A percentile compares a stretch with the other conserved stretches of the same genome.
These are phyloP conservation scores for Lipomyces anomalus DNA, from an alignment of 805 yeast genomes.

Conservation along the genomic window DNA sequence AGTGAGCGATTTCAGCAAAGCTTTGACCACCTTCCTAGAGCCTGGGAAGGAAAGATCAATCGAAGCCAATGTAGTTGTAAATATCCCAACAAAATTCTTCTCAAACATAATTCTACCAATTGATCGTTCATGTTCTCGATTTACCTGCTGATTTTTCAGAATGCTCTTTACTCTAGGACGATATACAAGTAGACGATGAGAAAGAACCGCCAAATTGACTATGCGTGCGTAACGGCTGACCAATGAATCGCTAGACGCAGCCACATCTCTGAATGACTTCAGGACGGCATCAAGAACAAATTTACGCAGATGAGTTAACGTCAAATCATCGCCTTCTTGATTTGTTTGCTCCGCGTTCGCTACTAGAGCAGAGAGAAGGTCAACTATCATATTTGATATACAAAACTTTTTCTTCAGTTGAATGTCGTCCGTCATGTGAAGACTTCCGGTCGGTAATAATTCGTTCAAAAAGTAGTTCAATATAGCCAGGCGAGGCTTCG, in stretches of 20 bases:
- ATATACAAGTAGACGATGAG: constrained; percentile 30
- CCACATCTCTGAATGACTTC: constrained; percentile 54
- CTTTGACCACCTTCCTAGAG: constrained; percentile 51
- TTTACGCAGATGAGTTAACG: constrained; percentile 65
- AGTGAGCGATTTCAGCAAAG: constrained; percentile 52
- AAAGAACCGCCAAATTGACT: constrained; percentile 48
- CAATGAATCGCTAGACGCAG: constrained; percentile 35
- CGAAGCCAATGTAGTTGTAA: constrained; percentile 56
- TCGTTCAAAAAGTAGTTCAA: constrained; percentile 73
- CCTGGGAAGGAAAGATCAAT: constrained; percentile 71
- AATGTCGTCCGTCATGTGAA: constrained; percentile 32
- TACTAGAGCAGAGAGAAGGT: constrained; percentile 57
- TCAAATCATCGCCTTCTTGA: constrained; percentile 48
- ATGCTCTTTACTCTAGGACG: constrained; percentile 13
- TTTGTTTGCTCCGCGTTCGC: constrained; percentile 41
- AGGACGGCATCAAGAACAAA: constrained; percentile 64
- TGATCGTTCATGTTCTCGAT: constrained; percentile 58
- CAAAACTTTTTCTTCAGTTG: constrained; percentile 41
- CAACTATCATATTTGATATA: constrained; percentile 56
- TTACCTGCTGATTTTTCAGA: constrained; percentile 7
- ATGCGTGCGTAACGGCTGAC: constrained; percentile 50
- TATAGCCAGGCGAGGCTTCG: constrained; percentile 70
- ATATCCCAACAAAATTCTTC: constrained; percentile 43
- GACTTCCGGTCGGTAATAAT: constrained; percentile 50
- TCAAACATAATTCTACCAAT: constrained; percentile 66